Conservation (phyloP, 176 grass and related monocot species). For the Dendrocalamus sinicus region DNA sequence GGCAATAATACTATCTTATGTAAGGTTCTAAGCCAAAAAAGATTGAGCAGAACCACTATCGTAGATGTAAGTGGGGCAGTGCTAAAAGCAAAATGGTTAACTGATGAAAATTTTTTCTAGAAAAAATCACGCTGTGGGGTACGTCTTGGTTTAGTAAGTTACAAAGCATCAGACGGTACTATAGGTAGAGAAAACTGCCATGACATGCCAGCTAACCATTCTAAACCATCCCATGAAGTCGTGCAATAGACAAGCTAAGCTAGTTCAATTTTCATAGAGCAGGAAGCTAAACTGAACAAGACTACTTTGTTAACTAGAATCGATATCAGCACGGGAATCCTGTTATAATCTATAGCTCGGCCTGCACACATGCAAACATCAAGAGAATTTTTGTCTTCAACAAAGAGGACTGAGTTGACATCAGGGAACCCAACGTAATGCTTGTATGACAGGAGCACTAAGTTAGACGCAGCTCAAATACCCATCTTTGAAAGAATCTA, state of each 20-base stretch:
- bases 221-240: constrained; percentile 18
- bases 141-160: neutral
- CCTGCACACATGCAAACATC: constrained; percentile 20
- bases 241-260: constrained; percentile 39
- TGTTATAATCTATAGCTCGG: neutral
- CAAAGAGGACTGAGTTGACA: neutral
- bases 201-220: neutral
- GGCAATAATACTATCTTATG: neutral
- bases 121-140: neutral
- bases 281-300: neutral
- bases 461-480: neutral
- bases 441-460: neutral
- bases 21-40: neutral
- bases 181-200: neutral
- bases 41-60: neutral
- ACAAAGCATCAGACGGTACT: neutral
- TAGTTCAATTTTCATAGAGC: neutral
- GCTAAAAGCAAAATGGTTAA: neutral
- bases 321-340: constrained; percentile 52
- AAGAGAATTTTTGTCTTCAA: constrained; percentile 36
- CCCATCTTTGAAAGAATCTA: neutral
- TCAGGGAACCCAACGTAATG: neutral
- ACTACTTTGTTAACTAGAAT: constrained; percentile 45
- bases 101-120: neutral
- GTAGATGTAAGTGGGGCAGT: neutral